Evolutionary conservation across 2,329 filamentous ascomycete genomes (phyloP).

Genomic region (Apiospora sp.): DNA sequence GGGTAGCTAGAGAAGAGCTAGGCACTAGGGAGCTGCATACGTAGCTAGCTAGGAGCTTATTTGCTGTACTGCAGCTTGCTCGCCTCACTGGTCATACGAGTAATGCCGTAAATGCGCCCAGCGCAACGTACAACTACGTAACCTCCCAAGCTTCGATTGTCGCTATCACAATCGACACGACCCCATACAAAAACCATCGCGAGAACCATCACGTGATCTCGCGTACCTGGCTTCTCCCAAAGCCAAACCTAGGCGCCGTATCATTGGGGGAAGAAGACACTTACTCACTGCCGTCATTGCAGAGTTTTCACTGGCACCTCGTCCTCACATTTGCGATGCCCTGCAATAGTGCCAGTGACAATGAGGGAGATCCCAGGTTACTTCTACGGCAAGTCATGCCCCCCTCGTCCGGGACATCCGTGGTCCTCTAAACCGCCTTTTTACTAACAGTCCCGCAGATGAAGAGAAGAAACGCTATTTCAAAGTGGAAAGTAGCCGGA

Average conservation of each 20-base stretch:
- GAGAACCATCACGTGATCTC: conserved; percentile 4
- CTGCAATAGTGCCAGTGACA: conserved; percentile 17
- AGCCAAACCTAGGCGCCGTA: neutral
- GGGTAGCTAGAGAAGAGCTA: conserved; percentile 1
- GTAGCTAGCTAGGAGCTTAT: neutral
- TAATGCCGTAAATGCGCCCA: neutral
- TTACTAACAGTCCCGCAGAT: conserved; percentile 47
- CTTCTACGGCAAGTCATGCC: conserved; percentile 56
- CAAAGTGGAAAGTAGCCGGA: conserved; percentile 67
- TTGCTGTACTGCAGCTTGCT: neutral
- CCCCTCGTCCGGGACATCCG: neutral
- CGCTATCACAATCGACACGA: neutral
- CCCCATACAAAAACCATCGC: conserved; percentile 5
- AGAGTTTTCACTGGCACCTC: neutral
- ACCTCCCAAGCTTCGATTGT: neutral
- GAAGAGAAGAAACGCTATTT: conserved; percentile 71
- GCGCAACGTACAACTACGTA: neutral
- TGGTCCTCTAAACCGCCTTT: neutral
- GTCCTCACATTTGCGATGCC: neutral
- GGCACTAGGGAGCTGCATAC: neutral
- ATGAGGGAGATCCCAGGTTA: conserved; percentile 57
- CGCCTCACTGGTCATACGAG: conserved; percentile 2
- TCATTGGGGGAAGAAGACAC: neutral
- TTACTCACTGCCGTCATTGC: neutral
- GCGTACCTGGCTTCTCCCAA: neutral